phyloP scores from a whole-genome alignment of 73 alveolate species.

The Stentor roeselii region DNA sequence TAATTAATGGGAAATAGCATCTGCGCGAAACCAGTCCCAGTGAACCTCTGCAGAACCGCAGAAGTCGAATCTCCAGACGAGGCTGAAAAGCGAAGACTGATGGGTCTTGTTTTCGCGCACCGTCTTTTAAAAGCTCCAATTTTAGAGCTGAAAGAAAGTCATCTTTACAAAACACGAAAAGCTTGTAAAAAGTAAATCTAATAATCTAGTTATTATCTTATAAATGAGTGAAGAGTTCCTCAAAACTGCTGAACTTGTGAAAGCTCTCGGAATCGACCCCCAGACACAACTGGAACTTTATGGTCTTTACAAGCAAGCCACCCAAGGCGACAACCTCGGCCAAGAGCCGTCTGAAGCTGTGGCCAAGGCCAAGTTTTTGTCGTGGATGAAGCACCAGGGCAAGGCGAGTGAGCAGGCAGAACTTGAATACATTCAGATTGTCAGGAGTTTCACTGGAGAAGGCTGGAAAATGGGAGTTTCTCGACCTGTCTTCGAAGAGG shows the following conservation, averaged over 20 bases:
- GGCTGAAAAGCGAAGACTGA: too few species aligned
- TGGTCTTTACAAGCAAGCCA: conserved; percentile 86
- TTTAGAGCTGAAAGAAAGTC: too few species aligned
- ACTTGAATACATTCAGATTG: neutral
- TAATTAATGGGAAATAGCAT: too few species aligned
- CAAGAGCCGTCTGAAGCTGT: conserved; percentile 47
- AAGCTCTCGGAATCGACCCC: neutral
- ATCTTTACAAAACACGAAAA: too few species aligned
- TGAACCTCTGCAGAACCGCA: too few species aligned
- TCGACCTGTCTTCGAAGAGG: neutral
- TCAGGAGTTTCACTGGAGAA: neutral
- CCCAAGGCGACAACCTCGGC: conserved; percentile 79
- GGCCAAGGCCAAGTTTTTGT: neutral
- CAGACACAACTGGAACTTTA: conserved; percentile 39
- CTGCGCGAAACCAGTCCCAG: too few species aligned
- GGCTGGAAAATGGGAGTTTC: neutral
- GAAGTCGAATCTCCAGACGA: too few species aligned
- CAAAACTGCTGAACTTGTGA: neutral
- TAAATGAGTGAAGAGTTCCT: neutral
- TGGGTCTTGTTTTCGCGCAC: too few species aligned
- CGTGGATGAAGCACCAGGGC: neutral
- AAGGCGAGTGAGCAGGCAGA: conserved; percentile 14
- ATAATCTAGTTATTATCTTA: too few species aligned
- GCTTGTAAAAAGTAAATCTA: too few species aligned
- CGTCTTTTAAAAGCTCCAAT: too few species aligned